Evolutionary conservation across 1,284 basidiomycete genomes (phyloP), one percentile per base, ranked within the genome.

Genomic region (Cystobasidium sp.): DNA sequence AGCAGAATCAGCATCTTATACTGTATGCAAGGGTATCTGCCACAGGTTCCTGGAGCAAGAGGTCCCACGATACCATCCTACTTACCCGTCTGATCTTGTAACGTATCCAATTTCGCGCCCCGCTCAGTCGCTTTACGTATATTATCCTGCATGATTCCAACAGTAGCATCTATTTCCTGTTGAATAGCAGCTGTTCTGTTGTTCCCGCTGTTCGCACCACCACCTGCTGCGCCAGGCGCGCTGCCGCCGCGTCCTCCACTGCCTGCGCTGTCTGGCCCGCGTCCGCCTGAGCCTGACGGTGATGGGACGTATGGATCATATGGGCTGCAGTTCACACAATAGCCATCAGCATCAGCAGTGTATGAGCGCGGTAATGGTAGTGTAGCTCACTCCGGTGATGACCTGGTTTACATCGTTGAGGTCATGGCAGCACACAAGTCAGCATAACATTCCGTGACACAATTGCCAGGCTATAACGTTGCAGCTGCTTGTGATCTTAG

Each of bases 41-140:
- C 2, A 31, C 31, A 31, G 31, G 5, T 5, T 31, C 31, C 31
- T 31, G 5, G 5, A 31, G 31, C 31, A 31, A 31, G 31, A 31
- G 31, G 31, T 31, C 31, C 5, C 31, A 31, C 31, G 22, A 1
- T n/a, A 10, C 22, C 12, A 8, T 58, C 22, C 49, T 9, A 86
- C 90, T 80, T 80, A 95, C 95, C 94, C 66, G 96, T 98, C 88
- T 98, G 98, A 85, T 97, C 94, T 84, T 98, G 96, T 78, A 98
- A 85, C 70, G 91, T 90, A 82, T 98, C 94, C 76, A 99, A 85
- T 78, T 93, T 85, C 85, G 98, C 96, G 80, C 95, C 95, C 81
- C 96, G 86, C 85, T 98, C 94, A 24, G 94, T 92, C 44, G 97
- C 94, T 84, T 93, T 93, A 78, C 90, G 92, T 80, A 98, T 97